Evolutionary conservation across 495 filamentous ascomycete species (phyloP), one percentile per base, ranked within the genome.

Genomic region (Penicillium silybi): DNA sequence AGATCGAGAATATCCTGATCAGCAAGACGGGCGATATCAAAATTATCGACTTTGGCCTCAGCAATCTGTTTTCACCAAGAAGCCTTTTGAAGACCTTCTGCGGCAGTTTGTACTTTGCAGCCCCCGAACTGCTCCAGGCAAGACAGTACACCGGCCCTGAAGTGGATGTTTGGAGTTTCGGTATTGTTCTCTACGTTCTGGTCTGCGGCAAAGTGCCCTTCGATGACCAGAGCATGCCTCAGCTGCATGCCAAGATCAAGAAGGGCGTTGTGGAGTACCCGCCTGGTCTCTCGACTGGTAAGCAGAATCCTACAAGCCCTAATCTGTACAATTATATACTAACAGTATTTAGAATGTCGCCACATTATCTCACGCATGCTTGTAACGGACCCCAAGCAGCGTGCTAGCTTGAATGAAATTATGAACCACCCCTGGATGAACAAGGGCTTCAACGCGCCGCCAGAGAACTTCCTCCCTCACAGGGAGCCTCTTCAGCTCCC

Each of bases 11-110:
- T 63, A 99, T 99, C 53, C 79, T 99, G 41, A 99, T 99, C 73
- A 97, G 91, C 79, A 97, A 97, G 75, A 97, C 87, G 3, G 95
- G 92, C 23, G 93, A 99, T 67, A 99, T 99, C 74, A 97, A 97
- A 68, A 99, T 99, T 58, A 99, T 99, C 66, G 93, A 99, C 65
- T 99, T 99, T 62, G 93, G 93, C 38, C 78, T 99, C 40, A 97
- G 92, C 74, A 99, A 99, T 63, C 81, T 97, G 10, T 99, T 97
- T 70, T 85, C 90, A 11, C 95, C 95, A 0, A 77, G 85, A 53
- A 83, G 80, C 59, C 83, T 95, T 40, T 80, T 99, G 46, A 96
- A 96, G 70, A 99, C 93, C 2, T 99, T 97, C 67, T 99, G 93
- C 61, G 93, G 93, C 37, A 96, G 90, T 78, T 76, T 99, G 32